phyloP scores from a whole-genome alignment of 108 stramenopile genomes.

The Nitzschia sp. region DNA sequence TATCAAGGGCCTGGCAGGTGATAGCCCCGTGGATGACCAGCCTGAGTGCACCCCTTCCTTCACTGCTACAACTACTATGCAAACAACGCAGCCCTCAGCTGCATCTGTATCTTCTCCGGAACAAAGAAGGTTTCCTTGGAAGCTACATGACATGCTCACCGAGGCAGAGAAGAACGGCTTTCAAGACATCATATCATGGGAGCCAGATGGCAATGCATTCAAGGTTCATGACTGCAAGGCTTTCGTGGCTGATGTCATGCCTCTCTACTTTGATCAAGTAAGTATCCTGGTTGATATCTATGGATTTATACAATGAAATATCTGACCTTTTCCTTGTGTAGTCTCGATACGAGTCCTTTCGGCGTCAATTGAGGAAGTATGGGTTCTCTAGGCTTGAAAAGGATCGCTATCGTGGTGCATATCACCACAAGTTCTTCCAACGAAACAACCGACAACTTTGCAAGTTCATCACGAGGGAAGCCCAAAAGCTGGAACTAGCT shows the following conservation, averaged over 20 bases:
- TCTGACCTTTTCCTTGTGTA: no score
- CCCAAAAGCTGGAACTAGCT: no score
- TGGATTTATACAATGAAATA: no score
- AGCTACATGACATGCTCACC: slow-evolving; percentile 53
- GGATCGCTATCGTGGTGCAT: slow-evolving; percentile 11
- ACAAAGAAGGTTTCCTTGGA: slow-evolving; percentile 28
- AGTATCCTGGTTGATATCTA: not conserved
- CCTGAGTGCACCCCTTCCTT: no score
- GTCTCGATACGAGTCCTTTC: slow-evolving; percentile 55
- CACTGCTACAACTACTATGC: no score
- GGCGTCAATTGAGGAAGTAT: slow-evolving; percentile 37
- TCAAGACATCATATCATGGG: slow-evolving; percentile 53
- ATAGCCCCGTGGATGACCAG: no score
- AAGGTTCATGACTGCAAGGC: slow-evolving; percentile 61
- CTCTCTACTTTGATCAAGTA: slow-evolving; percentile 46
- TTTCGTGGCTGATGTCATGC: slow-evolving; percentile 55
- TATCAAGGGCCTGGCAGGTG: no score
- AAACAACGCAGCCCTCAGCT: no score
- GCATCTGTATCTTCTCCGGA: no score
- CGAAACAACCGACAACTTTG: not conserved
- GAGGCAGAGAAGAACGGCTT: slow-evolving; percentile 32
- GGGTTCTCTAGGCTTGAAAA: slow-evolving; percentile 11
- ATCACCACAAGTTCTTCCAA: slow-evolving; percentile 10
- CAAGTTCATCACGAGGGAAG: slow-evolving; percentile 2
- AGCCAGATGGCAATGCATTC: slow-evolving; percentile 59